These are phyloP conservation scores for Penicillium sumatraense DNA, from an alignment of 2,329 filamentous ascomycete genomes.

Conservation along the genomic window DNA sequence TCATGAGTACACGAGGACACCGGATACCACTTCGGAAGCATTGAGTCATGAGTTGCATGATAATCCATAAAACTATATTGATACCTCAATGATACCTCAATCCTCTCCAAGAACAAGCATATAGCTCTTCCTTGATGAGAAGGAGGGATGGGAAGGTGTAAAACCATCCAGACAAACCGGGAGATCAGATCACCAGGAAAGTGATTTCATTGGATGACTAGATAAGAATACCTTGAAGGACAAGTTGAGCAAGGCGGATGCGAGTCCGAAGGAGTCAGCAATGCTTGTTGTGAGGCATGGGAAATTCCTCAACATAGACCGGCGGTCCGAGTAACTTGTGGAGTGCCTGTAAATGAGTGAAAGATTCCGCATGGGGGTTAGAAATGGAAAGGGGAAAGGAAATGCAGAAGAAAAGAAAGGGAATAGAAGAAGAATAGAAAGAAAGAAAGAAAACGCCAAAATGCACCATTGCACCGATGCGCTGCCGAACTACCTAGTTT, in stretches of 20 bases:
- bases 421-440: background rate
- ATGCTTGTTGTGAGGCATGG: background rate
- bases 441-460: background rate
- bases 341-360: too few relatives aligned
- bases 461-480: background rate
- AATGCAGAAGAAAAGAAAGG: background rate
- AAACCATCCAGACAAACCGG: constrained; percentile 11
- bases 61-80: too few relatives aligned
- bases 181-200: background rate
- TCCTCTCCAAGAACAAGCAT: constrained; percentile 46
- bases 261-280: background rate
- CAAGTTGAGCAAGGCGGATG: background rate
- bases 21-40: too few relatives aligned
- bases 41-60: too few relatives aligned
- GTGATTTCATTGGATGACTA: constrained; percentile 19
- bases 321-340: too few relatives aligned
- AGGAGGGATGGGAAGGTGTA: constrained; percentile 25
- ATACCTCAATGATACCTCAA: background rate
- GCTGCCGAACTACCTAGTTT: background rate
- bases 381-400: too few relatives aligned
- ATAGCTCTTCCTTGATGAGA: constrained; percentile 44
- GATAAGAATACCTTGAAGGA: constrained; percentile 17
- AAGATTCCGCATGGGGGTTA: too few relatives aligned
- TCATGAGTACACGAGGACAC: too few relatives aligned
- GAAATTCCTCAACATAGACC: too few relatives aligned